Evolutionary conservation across 192 early-diverging fungal genomes (phyloP).

Genomic region (Martensiomyces pterosporus): DNA sequence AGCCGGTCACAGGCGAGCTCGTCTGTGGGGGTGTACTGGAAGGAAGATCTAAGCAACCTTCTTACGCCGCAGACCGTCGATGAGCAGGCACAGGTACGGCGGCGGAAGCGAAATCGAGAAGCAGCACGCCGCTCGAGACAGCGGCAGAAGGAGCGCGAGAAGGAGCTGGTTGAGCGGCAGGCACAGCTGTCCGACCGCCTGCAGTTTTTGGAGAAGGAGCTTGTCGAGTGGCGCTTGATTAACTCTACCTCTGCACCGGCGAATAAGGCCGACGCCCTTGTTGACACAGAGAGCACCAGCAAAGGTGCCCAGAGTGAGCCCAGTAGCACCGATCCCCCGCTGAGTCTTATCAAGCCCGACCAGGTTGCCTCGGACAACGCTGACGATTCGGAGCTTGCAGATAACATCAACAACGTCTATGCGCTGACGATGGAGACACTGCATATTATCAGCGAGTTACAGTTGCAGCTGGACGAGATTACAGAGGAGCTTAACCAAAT

Average conservation of each 20-base stretch:
- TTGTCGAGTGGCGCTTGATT: slow-evolving; percentile 35
- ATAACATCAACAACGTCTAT: slow-evolving; percentile 34
- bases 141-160: slow-evolving; percentile 31
- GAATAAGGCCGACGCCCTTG: too few relatives aligned
- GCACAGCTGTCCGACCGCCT: slow-evolving; percentile 16
- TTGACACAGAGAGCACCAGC: too few relatives aligned
- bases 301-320: too few relatives aligned
- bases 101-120: slow-evolving; percentile 41
- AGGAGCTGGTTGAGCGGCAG: slow-evolving; percentile 26
- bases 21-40: too few relatives aligned
- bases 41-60: slow-evolving; percentile 27
- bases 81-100: slow-evolving; percentile 30
- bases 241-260: slow-evolving; percentile 10
- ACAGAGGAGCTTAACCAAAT: slow-evolving; percentile 30
- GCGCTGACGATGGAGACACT: slow-evolving; percentile 23
- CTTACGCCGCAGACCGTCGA: slow-evolving; percentile 30
- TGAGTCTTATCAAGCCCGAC: slow-evolving; percentile 20
- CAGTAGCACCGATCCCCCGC: too few relatives aligned
- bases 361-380: slow-evolving; percentile 4
- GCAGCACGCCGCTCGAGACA: slow-evolving; percentile 42
- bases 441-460: slow-evolving; percentile 24
- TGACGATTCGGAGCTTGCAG: slow-evolving; percentile 10
- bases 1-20: too few relatives aligned
- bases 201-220: slow-evolving; percentile 20
- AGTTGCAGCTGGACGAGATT: slow-evolving; percentile 42